Conservation (phyloP, 768 basidiomycete species). For the Termitomyces sp. region DNA sequence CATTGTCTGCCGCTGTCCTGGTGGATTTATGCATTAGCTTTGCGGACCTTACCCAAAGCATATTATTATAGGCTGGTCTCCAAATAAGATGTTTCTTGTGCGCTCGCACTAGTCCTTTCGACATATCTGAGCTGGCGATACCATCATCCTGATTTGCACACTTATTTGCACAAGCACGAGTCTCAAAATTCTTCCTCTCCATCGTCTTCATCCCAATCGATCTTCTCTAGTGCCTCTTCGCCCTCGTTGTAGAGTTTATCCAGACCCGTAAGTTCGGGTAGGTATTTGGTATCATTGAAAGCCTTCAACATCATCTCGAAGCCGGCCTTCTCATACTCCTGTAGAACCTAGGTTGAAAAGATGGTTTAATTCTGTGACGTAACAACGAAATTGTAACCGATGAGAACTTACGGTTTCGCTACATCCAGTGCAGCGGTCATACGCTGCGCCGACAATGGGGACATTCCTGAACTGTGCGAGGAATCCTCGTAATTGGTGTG, state of each 20-base stretch:
- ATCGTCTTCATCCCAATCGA: conserved; percentile 76
- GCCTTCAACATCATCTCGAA: conserved; percentile 76
- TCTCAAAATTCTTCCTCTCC: conserved; percentile 32
- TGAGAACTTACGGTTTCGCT: conserved; percentile 59
- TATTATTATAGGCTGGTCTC: no score
- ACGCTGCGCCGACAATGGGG: conserved; percentile 83
- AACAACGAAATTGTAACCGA: not conserved
- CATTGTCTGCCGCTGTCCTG: no score
- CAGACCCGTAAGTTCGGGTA: conserved; percentile 75
- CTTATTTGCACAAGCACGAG: not conserved
- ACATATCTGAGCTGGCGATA: not conserved
- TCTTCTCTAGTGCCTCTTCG: conserved; percentile 61
- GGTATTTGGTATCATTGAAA: conserved; percentile 76
- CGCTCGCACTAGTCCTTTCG: not conserved
- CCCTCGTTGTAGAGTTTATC: conserved; percentile 75
- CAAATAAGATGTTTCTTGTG: no score
- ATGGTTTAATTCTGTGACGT: not conserved
- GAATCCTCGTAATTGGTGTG: conserved; percentile 92
- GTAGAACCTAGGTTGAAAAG: conserved; percentile 52
- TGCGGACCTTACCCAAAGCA: no score
- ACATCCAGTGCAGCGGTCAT: conserved; percentile 87
- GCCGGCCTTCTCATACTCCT: conserved; percentile 79
- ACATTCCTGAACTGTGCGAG: conserved; percentile 84
- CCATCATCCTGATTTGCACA: not conserved
- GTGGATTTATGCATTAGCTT: no score